These are phyloP conservation scores for Pistacia vera DNA, from an alignment of 345 rosid genomes.

Conservation along the genomic window DNA sequence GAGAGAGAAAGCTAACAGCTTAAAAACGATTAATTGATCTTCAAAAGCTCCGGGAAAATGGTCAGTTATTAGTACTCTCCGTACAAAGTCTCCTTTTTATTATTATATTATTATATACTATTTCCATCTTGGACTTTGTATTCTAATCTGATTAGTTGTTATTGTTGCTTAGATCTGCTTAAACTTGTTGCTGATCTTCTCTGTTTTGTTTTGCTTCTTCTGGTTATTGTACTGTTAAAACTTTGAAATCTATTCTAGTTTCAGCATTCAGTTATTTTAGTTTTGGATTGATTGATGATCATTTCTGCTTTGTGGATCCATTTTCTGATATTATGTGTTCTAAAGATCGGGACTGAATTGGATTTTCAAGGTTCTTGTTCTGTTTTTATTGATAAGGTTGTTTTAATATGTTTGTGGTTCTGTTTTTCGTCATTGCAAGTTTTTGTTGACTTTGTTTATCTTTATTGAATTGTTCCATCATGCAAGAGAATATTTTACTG, in stretches of 20 bases:
- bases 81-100: not conserved
- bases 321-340: not conserved
- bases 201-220: not conserved
- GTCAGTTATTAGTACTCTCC: conserved; percentile 10
- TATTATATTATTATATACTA: not conserved
- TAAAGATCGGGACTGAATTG: not conserved
- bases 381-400: not conserved
- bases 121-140: not conserved
- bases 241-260: not conserved
- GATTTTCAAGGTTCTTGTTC: not conserved
- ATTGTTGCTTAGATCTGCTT: not conserved
- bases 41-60: conserved; percentile 13
- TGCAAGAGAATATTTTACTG: not conserved
- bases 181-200: not conserved
- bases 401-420: not conserved
- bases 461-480: not conserved
- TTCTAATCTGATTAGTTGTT: not conserved
- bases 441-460: not conserved
- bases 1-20: conserved; percentile 1
- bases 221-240: not conserved
- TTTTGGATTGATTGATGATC: not conserved
- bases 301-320: not conserved
- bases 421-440: not conserved
- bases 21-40: not conserved
- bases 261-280: not conserved